Evolutionary conservation across 495 filamentous ascomycete species (phyloP), one percentile per base, ranked within the genome.

Genomic region (Xeromyces bisporus): DNA sequence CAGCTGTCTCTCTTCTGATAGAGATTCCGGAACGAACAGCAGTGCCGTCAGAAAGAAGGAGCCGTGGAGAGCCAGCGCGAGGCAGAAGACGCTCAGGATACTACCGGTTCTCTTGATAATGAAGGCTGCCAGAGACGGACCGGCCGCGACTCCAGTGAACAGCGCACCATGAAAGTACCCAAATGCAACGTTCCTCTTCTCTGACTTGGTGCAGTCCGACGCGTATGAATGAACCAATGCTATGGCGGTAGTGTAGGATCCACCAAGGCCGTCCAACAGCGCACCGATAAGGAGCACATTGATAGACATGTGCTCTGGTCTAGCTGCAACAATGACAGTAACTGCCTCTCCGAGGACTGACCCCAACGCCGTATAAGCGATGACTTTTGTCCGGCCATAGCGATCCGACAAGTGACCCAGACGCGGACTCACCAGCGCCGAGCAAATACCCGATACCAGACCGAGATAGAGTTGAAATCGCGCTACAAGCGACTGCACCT

Each of bases 351-450:
- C 64, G 1, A 71, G 28, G 0, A 93, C 59, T 24, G 72, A 67
- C 6, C 83, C 84, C 2, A 69, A 46, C 8, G 75, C 74, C 14
- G 71, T 66, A 18, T 81, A 40, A 9, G 74, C 64, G 32, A 96
- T 69, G 23, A 93, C 45, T 11, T 46, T 60, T 26, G 73, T 80
- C 28, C 89, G 69, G 2, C 89, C 89, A 55, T 85, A 80, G 4
- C 81, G 74, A 58, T 97, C 89, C 1, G 87, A 94, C 13, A 93
- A 53, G 0, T 75, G 66, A 2, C 89, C 89, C 3, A 97, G 50
- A 34, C 78, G 80, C 2, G 89, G 89, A 27, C 77, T 76, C 14
- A 73, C 73, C 39, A 94, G 44, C 5, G 85, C 83, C 32, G 68
- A 64, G 2, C 93, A 50, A 2, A 77, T 55, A 2, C 86, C 87